These are phyloP conservation scores for Blastomyces parvus DNA, from an alignment of 2,329 filamentous ascomycete species.

Conservation along the genomic window DNA sequence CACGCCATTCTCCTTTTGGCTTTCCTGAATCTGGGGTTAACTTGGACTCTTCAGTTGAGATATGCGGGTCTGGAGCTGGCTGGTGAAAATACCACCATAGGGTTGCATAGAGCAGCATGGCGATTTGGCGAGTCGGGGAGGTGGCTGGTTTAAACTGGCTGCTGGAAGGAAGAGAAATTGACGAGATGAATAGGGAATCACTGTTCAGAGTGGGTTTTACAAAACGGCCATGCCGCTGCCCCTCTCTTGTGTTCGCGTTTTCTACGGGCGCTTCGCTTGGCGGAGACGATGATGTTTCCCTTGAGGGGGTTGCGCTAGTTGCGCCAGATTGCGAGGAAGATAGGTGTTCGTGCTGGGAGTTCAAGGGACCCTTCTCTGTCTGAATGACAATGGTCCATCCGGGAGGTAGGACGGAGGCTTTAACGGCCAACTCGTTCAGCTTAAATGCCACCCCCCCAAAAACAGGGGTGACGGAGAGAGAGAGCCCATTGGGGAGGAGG, in stretches of 20 bases:
- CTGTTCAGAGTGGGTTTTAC: conserved; percentile 62
- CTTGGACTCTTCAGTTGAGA: conserved; percentile 55
- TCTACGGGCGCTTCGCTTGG: neutral
- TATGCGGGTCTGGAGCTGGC: conserved; percentile 55
- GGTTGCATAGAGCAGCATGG: conserved; percentile 93
- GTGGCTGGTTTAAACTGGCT: conserved; percentile 68
- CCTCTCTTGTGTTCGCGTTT: neutral
- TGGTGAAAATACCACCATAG: conserved; percentile 98
- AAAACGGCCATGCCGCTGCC: conserved; percentile 47
- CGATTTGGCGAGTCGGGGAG: conserved; percentile 79
- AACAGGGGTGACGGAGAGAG: conserved; percentile 68
- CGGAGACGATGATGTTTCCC: neutral
- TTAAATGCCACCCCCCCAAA: conserved; percentile 92
- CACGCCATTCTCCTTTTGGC: conserved; percentile 76
- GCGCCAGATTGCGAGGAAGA: conserved; percentile 7
- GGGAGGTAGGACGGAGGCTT: conserved; percentile 60
- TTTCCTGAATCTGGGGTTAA: conserved; percentile 59
- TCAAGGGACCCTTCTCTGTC: conserved; percentile 27
- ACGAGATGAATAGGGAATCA: conserved; percentile 84
- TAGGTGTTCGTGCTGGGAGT: neutral
- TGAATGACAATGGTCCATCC: conserved; percentile 87
- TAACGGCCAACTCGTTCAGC: conserved; percentile 60
- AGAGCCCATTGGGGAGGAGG: conserved; percentile 79
- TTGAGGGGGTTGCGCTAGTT: neutral
- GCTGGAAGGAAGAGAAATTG: conserved; percentile 73